Base-by-base conservation (phyloP, 768 basidiomycete species). In the Tylopilus cervinicoccineus region DNA sequence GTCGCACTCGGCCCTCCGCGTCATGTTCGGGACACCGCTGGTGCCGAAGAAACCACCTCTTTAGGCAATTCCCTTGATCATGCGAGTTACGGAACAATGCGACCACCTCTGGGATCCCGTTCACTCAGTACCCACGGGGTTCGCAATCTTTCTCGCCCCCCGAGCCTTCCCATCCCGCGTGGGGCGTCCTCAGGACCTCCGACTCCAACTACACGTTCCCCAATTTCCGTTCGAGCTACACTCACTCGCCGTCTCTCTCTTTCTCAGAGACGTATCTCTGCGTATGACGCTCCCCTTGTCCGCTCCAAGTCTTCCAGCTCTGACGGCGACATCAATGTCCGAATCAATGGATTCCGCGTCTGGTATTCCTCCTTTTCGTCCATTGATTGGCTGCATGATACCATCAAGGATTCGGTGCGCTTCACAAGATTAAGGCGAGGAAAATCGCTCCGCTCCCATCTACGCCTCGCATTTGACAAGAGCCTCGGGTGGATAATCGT, bases 371-470 rank as follows among this genome's bases (percentile, higher is more conserved):
- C 88, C 3, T 95, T 84, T 70, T 84, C 89, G 0, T 92, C 88
- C 17, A 86, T 95, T 48, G 93, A 97, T 67, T 97, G 94, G 95
- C 73, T 97, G 45, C 95, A 97, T 59, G 95, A 97, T 70, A 80
- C 90, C 33, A 91, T 97, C 72, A 94, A 96, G 67, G 92, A 95
- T 62, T 91, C 92, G 0, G 79, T 80, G 8, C 86, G 93, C 24
- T 85, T 87, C 54, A 79, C 85, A 28, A 77, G 80, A 42, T 74
- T 95, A 16, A 75, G 90, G 51, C 77, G 72, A 41, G 78, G 82
- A 48, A 84, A 80, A 57, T 89, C 93, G 1, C 16, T 83, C 28
- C 79, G 87, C 17, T 84, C 88, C 1, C 78, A 75, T 31, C 52
- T 86, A 26, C 76, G 76, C 19, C 78, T 87, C 24, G 69, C 72